Base-by-base conservation (phyloP, 768 basidiomycete species). In the Boletus fagicola region DNA sequence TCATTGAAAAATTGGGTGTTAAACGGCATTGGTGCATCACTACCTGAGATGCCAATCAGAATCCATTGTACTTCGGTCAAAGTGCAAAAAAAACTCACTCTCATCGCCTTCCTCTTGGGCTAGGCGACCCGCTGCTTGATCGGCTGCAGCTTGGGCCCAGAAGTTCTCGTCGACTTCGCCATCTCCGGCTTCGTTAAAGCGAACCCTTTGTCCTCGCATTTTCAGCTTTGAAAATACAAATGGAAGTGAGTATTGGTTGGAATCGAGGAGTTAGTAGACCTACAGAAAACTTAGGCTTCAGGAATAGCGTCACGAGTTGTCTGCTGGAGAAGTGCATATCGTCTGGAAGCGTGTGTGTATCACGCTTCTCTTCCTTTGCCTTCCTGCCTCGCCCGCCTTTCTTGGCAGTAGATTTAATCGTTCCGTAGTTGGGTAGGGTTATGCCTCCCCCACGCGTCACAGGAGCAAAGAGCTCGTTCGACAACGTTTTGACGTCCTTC, bases 1-100 rank as follows among this genome's bases (percentile, higher is more conserved):
- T 97, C 94, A 60, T 94, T 87, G 83, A 98, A 96, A 80, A 98
- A 98, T 67, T 98, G 96, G 0, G 96, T 95, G 63, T 90, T 90
- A 74, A 97, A 97, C 0, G 94, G 95, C 6, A 83, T 38, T 24
- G 83, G 79, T 53, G 76, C 82, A 35, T 80, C 86, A 46, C 78
- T 77, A 10, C 67, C 76, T 69, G 35, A 44, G 46, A 45, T 50
- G 44, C 26, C 24, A 43, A 63, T 70, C 62, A 62, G 61, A 48
- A 58, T 22, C 10, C 39, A n/a, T 20, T 5, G 11, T 28, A 16
- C 15, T 43, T 47, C 1, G 15, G 8, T 24, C 12, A 1, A 30
- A 43, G 9, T 22, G 42, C 40, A 22, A 28, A 33, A 28, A 33
- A 51, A 16, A 22, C 83, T 71, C 62, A 89, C 90, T 81, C 46